Base-by-base conservation (phyloP, 495 filamentous ascomycete genomes). In the Xylaria castorea region DNA sequence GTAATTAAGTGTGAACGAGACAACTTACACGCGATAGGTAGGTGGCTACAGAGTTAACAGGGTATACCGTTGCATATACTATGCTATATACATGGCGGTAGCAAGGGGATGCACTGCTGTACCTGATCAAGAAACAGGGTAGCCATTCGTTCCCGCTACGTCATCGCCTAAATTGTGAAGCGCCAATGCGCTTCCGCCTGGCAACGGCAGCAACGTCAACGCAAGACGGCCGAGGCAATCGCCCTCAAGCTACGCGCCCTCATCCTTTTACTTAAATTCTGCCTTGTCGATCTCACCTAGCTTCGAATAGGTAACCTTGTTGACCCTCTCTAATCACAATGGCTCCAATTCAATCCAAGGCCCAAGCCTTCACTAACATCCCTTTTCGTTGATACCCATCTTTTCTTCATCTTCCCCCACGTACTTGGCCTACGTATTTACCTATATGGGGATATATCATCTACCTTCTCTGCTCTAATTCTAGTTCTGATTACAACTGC, bases 311-410 rank as follows among this genome's bases (percentile, higher is more conserved):
- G n/a, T 20, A 30, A 6, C 62, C 22, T 20, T 30, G 62, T 18
- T 65, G 32, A 53, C 27, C 16, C 12, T 53, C 32, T 36, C 27
- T 46, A 6, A 27, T 27, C 22, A 71, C 7, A 20, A 62, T 69
- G 68, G 58, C 32, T 63, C 46, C 44, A 30, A 34, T 64, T 32
- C 58, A 63, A 36, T 42, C n/a, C 57, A 40, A 40, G 18, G 22
- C 46, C 5, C n/a, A 53, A 50, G 14, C 65, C 50, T 57, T 44
- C 36, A 25, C n/a, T 32, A 22, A 57, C 48, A 20, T 68, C 27
- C 32, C 42, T 25, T 57, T 40, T 42, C 30, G 20, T 22, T 20
- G 22, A 32, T n/a, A 68, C 12, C 20, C 38, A 14, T 22, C n/a
- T 46, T 53, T 27, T 51, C 36, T 2, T 57, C 65, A 22, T 40